A percentile compares a stretch with the other conserved stretches of the same genome.
Evolutionary conservation across 148 eudicot genomes (phyloP).

Genomic region (Cornus kousa): DNA sequence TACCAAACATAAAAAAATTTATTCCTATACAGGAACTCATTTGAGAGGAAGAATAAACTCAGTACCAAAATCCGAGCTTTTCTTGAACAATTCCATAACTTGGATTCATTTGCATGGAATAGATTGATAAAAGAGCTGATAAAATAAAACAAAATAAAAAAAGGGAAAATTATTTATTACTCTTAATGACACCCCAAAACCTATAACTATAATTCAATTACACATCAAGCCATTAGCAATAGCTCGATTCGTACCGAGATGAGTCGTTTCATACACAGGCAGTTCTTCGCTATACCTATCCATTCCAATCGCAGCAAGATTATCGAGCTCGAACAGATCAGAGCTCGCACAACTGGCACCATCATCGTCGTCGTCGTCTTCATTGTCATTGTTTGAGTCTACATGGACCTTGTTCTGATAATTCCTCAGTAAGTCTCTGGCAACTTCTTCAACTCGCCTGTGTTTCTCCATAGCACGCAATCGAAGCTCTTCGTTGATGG

Average conservation of each 20-base stretch:
- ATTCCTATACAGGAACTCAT: too few species aligned
- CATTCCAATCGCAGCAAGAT: slow-evolving; percentile 47
- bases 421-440: slow-evolving; percentile 58
- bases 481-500: slow-evolving; percentile 28
- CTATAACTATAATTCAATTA: slow-evolving; percentile 22
- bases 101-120: too few species aligned
- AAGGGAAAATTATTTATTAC: not conserved
- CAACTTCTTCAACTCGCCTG: slow-evolving; percentile 58
- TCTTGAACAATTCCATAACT: too few species aligned
- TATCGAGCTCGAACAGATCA: slow-evolving; percentile 76
- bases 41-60: too few species aligned
- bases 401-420: slow-evolving; percentile 29
- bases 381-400: slow-evolving; percentile 24
- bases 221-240: slow-evolving; percentile 57
- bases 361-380: slow-evolving; percentile 32
- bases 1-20: too few species aligned
- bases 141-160: too few species aligned
- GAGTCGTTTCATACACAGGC: slow-evolving; percentile 84
- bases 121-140: too few species aligned
- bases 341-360: slow-evolving; percentile 63
- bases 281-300: slow-evolving; percentile 56
- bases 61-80: too few species aligned
- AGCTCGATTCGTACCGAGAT: slow-evolving; percentile 55
- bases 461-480: slow-evolving; percentile 46
- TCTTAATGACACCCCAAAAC: slow-evolving; percentile 25